Base-by-base conservation (phyloP, 495 filamentous ascomycete genomes). In the Penicillium canariense region DNA sequence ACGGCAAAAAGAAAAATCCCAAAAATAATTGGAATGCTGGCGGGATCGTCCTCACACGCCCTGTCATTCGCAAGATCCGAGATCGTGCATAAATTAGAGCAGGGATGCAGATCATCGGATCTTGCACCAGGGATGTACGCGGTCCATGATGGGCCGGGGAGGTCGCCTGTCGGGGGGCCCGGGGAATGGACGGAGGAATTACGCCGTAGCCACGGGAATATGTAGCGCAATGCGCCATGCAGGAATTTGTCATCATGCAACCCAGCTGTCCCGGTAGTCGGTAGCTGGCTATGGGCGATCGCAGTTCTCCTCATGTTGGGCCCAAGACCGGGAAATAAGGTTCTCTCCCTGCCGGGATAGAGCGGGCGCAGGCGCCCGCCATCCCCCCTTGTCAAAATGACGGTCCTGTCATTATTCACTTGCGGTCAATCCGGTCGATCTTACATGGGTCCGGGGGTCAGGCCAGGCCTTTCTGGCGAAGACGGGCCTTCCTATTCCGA, bases 31-130 rank as follows among this genome's bases (percentile, higher is more conserved):
- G 48, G 17, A 54, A 47, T 51, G 12, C 9, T 25, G 48, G 10
- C 49, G 23, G 39, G 60, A 60, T 63, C 60, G 48, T 39, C 59
- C 58, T 56, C 42, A 30, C 48, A 49, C 22, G 27, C 40, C 43
- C 31, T 22, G 8, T 18, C 34, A 60, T 56, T 61, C 20, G 23
- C 25, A 30, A 55, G 48, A 60, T 63, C 56, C 53, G 55, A 54
- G 64, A 62, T 67, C 64, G 61, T 67, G 64, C 64, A 65, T 60
- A 39, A 60, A 66, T 59, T 59, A 57, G 59, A 52, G 54, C 26
- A 58, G 61, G 63, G 55, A 71, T 66, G 68, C 58, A 65, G 67
- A 69, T 69, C 64, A 60, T 67, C 56, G 54, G 61, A 62, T 67
- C 58, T 59, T 48, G 50, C 56, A 59, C 40, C 18, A 47, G 45